Evolutionary conservation across 2,329 filamentous ascomycete species (phyloP).

Genomic region (Dactylellina sp.): DNA sequence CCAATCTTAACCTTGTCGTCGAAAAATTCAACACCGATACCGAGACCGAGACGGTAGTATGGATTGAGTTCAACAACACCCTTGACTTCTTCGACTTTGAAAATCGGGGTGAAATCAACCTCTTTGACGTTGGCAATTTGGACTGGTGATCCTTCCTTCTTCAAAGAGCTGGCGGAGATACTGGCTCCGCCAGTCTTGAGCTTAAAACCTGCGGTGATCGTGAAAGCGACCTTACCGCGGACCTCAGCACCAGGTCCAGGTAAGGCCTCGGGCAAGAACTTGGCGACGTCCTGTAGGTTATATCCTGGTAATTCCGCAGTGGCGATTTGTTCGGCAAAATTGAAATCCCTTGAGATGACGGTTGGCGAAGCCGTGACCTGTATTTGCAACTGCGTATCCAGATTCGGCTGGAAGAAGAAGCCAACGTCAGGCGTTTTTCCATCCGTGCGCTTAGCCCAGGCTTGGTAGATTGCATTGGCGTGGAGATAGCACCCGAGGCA

Average conservation of each 20-base stretch:
- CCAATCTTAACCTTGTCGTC: background rate
- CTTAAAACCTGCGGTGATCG: constrained; percentile 1
- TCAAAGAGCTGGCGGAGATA: background rate
- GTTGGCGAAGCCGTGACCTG: constrained; percentile 4
- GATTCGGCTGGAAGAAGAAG: constrained; percentile 20
- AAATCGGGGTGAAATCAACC: background rate
- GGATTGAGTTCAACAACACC: constrained; percentile 4
- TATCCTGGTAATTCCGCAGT: background rate
- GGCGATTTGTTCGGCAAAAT: background rate
- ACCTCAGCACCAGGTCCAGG: constrained; percentile 11
- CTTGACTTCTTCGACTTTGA: background rate
- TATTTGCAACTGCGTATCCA: background rate
- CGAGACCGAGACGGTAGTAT: constrained; percentile 9
- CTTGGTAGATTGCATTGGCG: constrained; percentile 7
- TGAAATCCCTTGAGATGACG: background rate
- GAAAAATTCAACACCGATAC: constrained; percentile 12
- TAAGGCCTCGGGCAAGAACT: constrained; percentile 1
- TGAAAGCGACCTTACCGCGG: constrained; percentile 5
- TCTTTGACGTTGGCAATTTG: background rate
- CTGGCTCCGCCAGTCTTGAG: constrained; percentile 3
- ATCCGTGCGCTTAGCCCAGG: constrained; percentile 3
- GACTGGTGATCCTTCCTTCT: background rate
- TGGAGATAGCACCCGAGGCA: constrained; percentile 10
- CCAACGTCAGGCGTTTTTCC: background rate
- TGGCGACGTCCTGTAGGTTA: background rate